These are phyloP conservation scores for Arabis alpina DNA, from an alignment of 345 rosid genomes.

Conservation along the genomic window DNA sequence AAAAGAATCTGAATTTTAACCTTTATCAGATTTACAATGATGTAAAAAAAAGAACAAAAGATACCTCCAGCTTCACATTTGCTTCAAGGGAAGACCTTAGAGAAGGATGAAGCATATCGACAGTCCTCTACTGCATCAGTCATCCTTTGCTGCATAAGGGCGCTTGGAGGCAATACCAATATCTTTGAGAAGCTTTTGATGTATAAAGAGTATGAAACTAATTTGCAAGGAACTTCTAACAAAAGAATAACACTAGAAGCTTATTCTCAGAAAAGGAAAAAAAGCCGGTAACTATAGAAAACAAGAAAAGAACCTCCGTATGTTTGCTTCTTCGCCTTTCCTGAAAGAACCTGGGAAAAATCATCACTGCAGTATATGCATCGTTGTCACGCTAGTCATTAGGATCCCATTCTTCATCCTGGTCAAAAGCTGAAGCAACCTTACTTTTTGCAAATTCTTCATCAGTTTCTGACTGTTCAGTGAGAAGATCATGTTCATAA, in stretches of 20 bases:
- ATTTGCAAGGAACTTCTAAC: constrained; percentile 41
- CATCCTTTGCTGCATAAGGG: constrained; percentile 27
- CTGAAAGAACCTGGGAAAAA: constrained; percentile 41
- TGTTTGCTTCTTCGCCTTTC: constrained; percentile 42
- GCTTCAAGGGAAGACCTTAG: constrained; percentile 33
- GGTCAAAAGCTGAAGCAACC: constrained; percentile 56
- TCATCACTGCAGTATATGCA: constrained; percentile 26
- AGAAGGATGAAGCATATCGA: constrained; percentile 27
- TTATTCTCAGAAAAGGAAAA: constrained; percentile 45
- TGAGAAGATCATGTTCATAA: constrained; percentile 52
- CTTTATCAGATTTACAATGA: constrained; percentile 42
- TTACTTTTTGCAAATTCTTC: constrained; percentile 51
- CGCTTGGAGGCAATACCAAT: constrained; percentile 30
- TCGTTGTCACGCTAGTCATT: constrained; percentile 60
- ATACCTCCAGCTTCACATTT: constrained; percentile 42
- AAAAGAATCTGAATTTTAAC: constrained; percentile 41
- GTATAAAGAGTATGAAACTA: constrained; percentile 41
- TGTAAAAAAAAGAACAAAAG: constrained; percentile 35
- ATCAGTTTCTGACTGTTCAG: constrained; percentile 62
- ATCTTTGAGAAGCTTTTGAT: constrained; percentile 40
- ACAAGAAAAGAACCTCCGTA: constrained; percentile 41
- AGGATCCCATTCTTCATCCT: constrained; percentile 96
- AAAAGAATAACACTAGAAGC: constrained; percentile 54
- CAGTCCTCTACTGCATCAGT: constrained; percentile 21
- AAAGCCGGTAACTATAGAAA: constrained; percentile 36